Percentiles rank a stretch among this genome's conserved stretches.
These are phyloP conservation scores for Xylaria sp. DNA, from an alignment of 2,329 filamentous ascomycete species.

Conservation along the genomic window DNA sequence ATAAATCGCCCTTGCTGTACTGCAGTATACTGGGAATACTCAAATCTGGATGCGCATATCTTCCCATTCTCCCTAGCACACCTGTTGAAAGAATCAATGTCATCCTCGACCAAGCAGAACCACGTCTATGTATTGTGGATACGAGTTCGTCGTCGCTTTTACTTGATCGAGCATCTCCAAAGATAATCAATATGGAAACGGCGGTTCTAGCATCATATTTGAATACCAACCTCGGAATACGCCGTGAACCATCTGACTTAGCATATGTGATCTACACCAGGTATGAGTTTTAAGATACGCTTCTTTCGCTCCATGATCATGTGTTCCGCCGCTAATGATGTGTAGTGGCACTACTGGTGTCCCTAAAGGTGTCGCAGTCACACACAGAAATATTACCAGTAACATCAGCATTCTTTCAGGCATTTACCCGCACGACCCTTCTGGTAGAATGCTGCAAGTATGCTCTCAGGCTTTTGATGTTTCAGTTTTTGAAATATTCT, in stretches of 20 bases:
- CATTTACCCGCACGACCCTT: constrained; percentile 68
- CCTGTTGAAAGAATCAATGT: constrained; percentile 68
- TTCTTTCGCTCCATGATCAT: background rate
- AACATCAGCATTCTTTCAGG: constrained; percentile 75
- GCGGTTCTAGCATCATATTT: constrained; percentile 47
- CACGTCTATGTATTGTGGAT: constrained; percentile 59
- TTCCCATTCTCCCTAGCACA: constrained; percentile 81
- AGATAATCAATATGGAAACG: constrained; percentile 51
- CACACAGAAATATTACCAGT: constrained; percentile 78
- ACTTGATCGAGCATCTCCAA: constrained; percentile 33
- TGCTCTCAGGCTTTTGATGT: constrained; percentile 89
- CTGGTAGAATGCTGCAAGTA: constrained; percentile 77
- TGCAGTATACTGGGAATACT: constrained; percentile 76
- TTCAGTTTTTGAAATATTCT: constrained; percentile 92
- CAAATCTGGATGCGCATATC: constrained; percentile 80
- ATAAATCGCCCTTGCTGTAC: constrained; percentile 80
- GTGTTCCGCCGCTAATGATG: background rate
- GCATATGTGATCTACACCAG: constrained; percentile 85
- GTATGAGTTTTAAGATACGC: constrained; percentile 19
- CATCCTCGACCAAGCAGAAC: constrained; percentile 70
- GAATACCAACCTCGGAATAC: constrained; percentile 52
- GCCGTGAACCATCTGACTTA: constrained; percentile 59
- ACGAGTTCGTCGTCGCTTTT: constrained; percentile 39
- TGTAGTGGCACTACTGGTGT: constrained; percentile 77
- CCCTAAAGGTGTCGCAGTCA: constrained; percentile 83